phyloP scores from a whole-genome alignment of 2,329 filamentous ascomycete species.

The Coniochaeta pulveracea region DNA sequence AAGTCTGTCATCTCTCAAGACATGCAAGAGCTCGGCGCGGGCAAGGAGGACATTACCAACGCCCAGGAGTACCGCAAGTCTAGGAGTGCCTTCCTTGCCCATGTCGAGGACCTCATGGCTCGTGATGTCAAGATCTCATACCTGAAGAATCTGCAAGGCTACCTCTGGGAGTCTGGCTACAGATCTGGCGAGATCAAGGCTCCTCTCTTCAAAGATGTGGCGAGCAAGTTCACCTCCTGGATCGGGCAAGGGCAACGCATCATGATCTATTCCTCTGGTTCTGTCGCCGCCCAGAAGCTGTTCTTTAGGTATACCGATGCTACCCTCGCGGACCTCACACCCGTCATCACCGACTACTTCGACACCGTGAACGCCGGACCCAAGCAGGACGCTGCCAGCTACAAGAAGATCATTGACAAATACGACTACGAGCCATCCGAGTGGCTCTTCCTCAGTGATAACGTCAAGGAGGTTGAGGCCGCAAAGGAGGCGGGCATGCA shows the following conservation, averaged over 20 bases:
- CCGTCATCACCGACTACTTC: constrained; percentile 55
- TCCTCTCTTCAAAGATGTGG: constrained; percentile 64
- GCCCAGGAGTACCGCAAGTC: constrained; percentile 45
- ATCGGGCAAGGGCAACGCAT: constrained; percentile 38
- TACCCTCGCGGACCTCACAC: constrained; percentile 45
- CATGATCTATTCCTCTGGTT: constrained; percentile 75
- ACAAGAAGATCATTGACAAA: constrained; percentile 48
- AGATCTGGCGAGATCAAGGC: constrained; percentile 56
- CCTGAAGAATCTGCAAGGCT: constrained; percentile 69
- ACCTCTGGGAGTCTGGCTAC: constrained; percentile 69
- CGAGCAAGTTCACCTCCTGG: constrained; percentile 51
- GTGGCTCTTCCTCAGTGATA: constrained; percentile 76
- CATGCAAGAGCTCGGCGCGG: too few relatives aligned
- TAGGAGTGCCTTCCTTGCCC: constrained; percentile 47
- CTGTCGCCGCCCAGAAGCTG: constrained; percentile 69
- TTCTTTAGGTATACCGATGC: constrained; percentile 59
- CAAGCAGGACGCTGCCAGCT: constrained; percentile 58
- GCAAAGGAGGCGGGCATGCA: constrained; percentile 52
- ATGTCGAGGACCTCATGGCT: constrained; percentile 59
- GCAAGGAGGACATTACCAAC: too few relatives aligned
- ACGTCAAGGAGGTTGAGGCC: constrained; percentile 56
- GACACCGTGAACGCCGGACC: constrained; percentile 72
- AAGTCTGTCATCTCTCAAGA: too few relatives aligned
- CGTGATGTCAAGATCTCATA: constrained; percentile 67
- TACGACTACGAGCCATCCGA: constrained; percentile 32